Evolutionary conservation across 257 asterid species (phyloP).

Genomic region (Rubia yunnanensis): DNA sequence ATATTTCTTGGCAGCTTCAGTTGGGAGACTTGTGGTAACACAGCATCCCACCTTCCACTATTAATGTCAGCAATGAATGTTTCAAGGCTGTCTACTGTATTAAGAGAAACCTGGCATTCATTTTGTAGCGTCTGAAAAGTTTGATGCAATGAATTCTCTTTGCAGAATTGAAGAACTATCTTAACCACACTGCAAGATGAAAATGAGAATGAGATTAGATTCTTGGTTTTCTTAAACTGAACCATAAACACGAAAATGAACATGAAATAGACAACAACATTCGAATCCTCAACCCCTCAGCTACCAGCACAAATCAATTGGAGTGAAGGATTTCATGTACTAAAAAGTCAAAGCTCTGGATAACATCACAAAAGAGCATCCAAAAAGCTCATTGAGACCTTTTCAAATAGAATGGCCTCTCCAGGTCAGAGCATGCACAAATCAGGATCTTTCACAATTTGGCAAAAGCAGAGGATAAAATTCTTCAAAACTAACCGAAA

Average conservation of each 20-base stretch:
- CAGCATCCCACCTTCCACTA: slow-evolving; percentile 98
- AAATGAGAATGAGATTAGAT: slow-evolving; percentile 4
- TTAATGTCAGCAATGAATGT: slow-evolving; percentile 84
- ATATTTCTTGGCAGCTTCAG: slow-evolving; percentile 87
- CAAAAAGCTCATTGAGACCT: not conserved
- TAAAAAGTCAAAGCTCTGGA: not conserved
- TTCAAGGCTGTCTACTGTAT: slow-evolving; percentile 90
- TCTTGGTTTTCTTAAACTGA: not conserved
- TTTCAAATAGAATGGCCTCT: not conserved
- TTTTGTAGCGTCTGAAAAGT: slow-evolving; percentile 80
- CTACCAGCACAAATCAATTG: not conserved
- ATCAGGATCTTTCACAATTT: not conserved
- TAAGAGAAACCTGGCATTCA: slow-evolving; percentile 94
- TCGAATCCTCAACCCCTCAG: not conserved
- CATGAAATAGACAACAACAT: not conserved
- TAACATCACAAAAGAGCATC: not conserved
- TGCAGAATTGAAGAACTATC: slow-evolving; percentile 96
- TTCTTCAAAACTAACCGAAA: not conserved
- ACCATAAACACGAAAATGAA: too few relatives aligned
- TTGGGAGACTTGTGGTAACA: slow-evolving; percentile 90
- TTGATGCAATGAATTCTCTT: slow-evolving; percentile 89
- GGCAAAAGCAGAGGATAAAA: not conserved
- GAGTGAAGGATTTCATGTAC: not conserved
- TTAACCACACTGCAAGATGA: slow-evolving; percentile 68
- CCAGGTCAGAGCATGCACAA: not conserved